Evolutionary conservation across 345 rosid genomes (phyloP), one percentile per base, ranked within the genome.

Genomic region (Lumnitzera littorea): DNA sequence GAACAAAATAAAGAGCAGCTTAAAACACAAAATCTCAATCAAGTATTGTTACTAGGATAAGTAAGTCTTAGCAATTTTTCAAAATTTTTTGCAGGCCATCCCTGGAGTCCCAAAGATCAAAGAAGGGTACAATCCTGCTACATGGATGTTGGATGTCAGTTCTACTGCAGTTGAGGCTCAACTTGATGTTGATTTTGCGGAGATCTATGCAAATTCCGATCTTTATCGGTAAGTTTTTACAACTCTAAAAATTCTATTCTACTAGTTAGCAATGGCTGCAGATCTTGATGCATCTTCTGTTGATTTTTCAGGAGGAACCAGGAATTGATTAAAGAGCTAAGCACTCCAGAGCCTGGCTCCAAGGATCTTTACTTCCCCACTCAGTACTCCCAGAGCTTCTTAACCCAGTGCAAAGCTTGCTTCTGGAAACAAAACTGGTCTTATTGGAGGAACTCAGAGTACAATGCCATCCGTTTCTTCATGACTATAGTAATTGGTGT

Each of bases 81-180:
- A 51, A 23, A 10, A 13, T 20, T 24, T 23, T 10, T 24, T 60
- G 48, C 27, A 80, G 85, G 82, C 61, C 53, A 53, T 70, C 43
- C 72, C 78, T 13, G 79, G 80, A 13, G 78, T 77, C 10, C 62
- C 60, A 15, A 73, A 70, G 67, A 75, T 75, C 58, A 63, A 46
- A 14, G 80, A 77, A 16, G 82, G 80, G 24, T 65, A 77, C 52
- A 80, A 80, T 57, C 85, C 82, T 24, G 82, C 82, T 17, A 80
- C 80, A 14, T 77, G 82, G 85, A 80, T 80, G 85, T 60, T 80
- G 70, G 85, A 80, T 48, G 73, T 80, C 50, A 70, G 65, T 27
- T 61, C 72, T 55, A 53, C 63, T 15, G 69, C 74, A 24, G 82
- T 66, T 15, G 85, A 77, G 43, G 24, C 63, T 48, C 53, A 62